Conservation (phyloP, 2,329 filamentous ascomycete species). For the Exophiala spinifera region DNA sequence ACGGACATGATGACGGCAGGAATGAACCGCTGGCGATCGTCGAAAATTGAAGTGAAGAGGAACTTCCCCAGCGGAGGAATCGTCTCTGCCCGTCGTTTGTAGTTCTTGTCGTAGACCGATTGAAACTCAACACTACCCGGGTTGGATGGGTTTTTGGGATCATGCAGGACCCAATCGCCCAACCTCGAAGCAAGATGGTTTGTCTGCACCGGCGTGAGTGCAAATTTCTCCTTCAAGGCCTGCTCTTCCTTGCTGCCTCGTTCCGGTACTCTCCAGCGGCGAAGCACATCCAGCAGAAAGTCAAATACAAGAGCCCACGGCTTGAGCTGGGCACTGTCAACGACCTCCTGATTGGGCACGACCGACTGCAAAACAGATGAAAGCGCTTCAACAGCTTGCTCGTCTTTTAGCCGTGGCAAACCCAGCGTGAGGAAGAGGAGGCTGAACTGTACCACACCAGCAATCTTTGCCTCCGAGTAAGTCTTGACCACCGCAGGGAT, state of each 20-base stretch:
- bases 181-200: slow-evolving; percentile 71
- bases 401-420: slow-evolving; percentile 56
- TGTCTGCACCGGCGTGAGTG: slow-evolving; percentile 68
- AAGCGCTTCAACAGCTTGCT: slow-evolving; percentile 69
- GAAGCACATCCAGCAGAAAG: slow-evolving; percentile 72
- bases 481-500: slow-evolving; percentile 82
- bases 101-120: slow-evolving; percentile 35
- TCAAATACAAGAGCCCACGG: slow-evolving; percentile 71
- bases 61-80: slow-evolving; percentile 58
- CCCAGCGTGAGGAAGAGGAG: slow-evolving; percentile 87
- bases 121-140: slow-evolving; percentile 33
- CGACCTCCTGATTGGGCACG: slow-evolving; percentile 16
- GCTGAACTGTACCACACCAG: slow-evolving; percentile 82
- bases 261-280: slow-evolving; percentile 63
- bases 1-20: slow-evolving; percentile 80
- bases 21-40: slow-evolving; percentile 75
- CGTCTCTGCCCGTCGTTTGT: slow-evolving; percentile 30
- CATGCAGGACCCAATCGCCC: slow-evolving; percentile 70
- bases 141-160: slow-evolving; percentile 40
- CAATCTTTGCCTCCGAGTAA: slow-evolving; percentile 73
- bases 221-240: slow-evolving; percentile 62
- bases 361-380: slow-evolving; percentile 68
- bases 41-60: slow-evolving; percentile 81
- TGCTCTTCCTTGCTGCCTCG: slow-evolving; percentile 77
- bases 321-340: slow-evolving; percentile 45